phyloP scores from a whole-genome alignment of 2,329 filamentous ascomycete species.

The Botryotinia calthae region DNA sequence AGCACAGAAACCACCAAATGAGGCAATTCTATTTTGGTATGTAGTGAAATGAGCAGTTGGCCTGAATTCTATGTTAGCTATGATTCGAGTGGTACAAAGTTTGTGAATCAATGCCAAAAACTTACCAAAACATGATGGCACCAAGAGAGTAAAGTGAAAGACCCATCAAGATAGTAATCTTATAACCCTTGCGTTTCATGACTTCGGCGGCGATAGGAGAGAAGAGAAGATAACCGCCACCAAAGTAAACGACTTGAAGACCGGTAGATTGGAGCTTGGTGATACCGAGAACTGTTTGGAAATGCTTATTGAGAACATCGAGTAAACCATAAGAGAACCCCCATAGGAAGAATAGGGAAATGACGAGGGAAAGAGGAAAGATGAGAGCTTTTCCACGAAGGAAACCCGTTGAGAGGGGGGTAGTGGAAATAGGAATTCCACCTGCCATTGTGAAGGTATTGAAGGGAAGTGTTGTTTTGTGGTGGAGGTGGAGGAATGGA shows the following conservation, averaged over 20 bases:
- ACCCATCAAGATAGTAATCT: constrained; percentile 74
- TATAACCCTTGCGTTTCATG: constrained; percentile 71
- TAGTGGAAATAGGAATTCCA: constrained; percentile 41
- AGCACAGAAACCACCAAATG: constrained; percentile 76
- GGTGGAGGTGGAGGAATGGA: background rate
- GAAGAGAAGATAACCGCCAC: constrained; percentile 65
- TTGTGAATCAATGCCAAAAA: background rate
- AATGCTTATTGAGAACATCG: constrained; percentile 73
- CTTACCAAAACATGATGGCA: constrained; percentile 44
- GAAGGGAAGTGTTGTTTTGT: background rate
- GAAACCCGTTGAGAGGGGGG: constrained; percentile 42
- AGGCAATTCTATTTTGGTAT: constrained; percentile 51
- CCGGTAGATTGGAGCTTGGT: constrained; percentile 61
- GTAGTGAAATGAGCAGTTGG: constrained; percentile 68
- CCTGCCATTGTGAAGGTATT: constrained; percentile 41
- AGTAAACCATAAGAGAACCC: constrained; percentile 85
- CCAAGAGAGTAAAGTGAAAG: constrained; percentile 70
- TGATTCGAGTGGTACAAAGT: background rate
- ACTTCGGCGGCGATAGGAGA: constrained; percentile 68
- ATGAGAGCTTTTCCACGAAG: constrained; percentile 44
- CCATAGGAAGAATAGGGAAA: constrained; percentile 82
- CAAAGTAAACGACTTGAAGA: constrained; percentile 70
- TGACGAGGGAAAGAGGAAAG: constrained; percentile 57
- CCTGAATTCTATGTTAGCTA: constrained; percentile 62
- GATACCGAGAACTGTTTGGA: constrained; percentile 61